Evolutionary conservation across 768 basidiomycete species (phyloP), one percentile per base, ranked within the genome.

Genomic region (Hygrophoropsis aurantiaca): DNA sequence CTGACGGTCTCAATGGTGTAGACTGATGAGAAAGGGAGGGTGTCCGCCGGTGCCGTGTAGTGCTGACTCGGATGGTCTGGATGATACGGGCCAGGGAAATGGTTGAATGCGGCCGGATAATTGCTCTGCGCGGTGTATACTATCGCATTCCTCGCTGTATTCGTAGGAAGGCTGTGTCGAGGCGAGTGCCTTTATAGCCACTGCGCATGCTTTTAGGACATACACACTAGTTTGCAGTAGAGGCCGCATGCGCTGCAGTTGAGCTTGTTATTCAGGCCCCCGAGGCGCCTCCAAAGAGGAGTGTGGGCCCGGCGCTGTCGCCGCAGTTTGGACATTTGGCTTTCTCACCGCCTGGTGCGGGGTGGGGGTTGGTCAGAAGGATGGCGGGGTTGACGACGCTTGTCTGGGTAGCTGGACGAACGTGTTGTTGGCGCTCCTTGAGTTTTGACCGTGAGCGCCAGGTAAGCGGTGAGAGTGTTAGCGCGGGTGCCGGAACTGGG

Each of bases 161-260:
- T 79, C 78, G 56, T 78, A 80, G 7, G 71, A 58, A 40, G 77
- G 72, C 44, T 79, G 77, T 5, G 85, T 83, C 13, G 83, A 82
- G 53, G 89, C 87, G 0, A 84, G 81, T 0, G 80, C 90, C 90
- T 37, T 83, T 82, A 56, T 86, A 84, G 42, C 74, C 80, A 59
- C 80, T 84, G 36, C 89, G 81, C 87, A 92, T 90, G 60, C 79
- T 89, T 74, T 91, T 91, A 18, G 90, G 90, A 39, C 90, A 9
- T 26, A 77, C 82, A 42, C 58, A 87, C 90, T 67, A 90, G 62
- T 61, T 92, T 92, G 65, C 88, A 93, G 61, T 93, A 93, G 34
- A 92, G 68, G 4, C 90, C 90, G 53, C 90, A 92, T 0, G 90
- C 90, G 56, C 92, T 92, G 61, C 90, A 92, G 56, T 93, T 93